Evolutionary conservation across 1,284 basidiomycete genomes (phyloP), one percentile per base, ranked within the genome.

Genomic region (Malassezia equina): DNA sequence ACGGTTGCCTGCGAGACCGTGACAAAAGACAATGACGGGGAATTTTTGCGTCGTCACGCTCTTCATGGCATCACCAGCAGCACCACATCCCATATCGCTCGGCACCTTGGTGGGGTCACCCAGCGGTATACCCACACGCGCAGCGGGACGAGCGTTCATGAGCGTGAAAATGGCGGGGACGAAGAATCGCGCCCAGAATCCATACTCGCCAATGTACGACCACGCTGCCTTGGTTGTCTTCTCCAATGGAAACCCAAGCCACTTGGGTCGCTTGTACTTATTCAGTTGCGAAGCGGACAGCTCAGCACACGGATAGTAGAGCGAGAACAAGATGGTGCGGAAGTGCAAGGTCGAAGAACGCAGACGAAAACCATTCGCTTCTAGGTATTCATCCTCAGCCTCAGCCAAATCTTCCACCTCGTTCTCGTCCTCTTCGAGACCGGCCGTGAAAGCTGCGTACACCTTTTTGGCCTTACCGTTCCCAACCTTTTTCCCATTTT

Each of bases 1-100:
- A 1, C 67, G 62, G 28, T 69, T 69, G 0, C 67, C 67, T 0
- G 67, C 65, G 2, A 70, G 59, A 9, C 67, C 65, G 43, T 70
- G 67, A 13, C 59, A 62, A 46, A 70, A 70, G 45, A 70, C 52
- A 39, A 69, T 27, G 21, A 70, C 55, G 19, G 67, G 67, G n/a
- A 70, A 67, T 6, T 51, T 60, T 50, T 15, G 7, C 24, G 46
- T 39, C 31, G 50, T 17, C 33, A 39, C 1, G 4, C 17, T 11
- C n/a, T 34, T 32, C 13, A 21, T 27, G 12, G 23, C 13, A 6
- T 36, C 25, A 24, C n/a, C 46, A 36, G 32, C 46, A 11, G n/a
- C 15, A 27, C 27, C 34, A 9, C 21, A 24, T 1, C 46, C 52
- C 17, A 21, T 33, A 49, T 23, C 45, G 27, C 12, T 29, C 5